A percentile compares a stretch with the other conserved stretches of the same genome.
phyloP scores from a whole-genome alignment of 176 grass and related monocot species.

The Cymbopogon citratus region DNA sequence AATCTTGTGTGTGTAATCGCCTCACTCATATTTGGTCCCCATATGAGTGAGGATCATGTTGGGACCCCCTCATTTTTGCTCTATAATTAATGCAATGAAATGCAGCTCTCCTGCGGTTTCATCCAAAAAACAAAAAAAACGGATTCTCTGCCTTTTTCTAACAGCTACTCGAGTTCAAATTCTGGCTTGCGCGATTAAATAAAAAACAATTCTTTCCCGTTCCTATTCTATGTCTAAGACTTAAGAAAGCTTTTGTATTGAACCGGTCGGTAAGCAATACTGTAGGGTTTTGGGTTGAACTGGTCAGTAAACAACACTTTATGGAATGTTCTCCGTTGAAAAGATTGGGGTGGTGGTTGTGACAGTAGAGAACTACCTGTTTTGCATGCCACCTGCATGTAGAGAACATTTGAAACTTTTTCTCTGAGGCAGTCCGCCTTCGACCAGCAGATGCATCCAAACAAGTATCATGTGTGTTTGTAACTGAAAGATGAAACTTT shows the following conservation, averaged over 20 bases:
- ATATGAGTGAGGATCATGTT: no score
- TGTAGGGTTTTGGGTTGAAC: neutral
- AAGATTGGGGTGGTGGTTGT: neutral
- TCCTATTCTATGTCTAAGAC: neutral
- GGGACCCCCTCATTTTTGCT: no score
- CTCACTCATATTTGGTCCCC: no score
- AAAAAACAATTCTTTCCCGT: neutral
- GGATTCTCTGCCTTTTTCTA: neutral
- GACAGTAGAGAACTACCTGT: conserved; percentile 39
- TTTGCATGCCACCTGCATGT: conserved; percentile 65
- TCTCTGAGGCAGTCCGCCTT: conserved; percentile 39
- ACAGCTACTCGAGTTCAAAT: neutral
- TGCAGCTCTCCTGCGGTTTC: no score
- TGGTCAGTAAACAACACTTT: neutral
- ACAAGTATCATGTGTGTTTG: conserved; percentile 33
- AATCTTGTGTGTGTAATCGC: no score
- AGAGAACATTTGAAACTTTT: conserved; percentile 33
- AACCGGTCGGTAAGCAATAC: neutral
- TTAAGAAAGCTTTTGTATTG: neutral
- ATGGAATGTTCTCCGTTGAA: neutral
- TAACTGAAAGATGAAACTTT: conserved; percentile 50
- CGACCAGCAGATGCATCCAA: conserved; percentile 55
- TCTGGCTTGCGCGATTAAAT: neutral
- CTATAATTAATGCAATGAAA: no score
- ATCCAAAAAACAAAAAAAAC: no score